Evolutionary conservation across 2,329 filamentous ascomycete genomes (phyloP), one percentile per base, ranked within the genome.

Genomic region (Aspergillus intermedius): DNA sequence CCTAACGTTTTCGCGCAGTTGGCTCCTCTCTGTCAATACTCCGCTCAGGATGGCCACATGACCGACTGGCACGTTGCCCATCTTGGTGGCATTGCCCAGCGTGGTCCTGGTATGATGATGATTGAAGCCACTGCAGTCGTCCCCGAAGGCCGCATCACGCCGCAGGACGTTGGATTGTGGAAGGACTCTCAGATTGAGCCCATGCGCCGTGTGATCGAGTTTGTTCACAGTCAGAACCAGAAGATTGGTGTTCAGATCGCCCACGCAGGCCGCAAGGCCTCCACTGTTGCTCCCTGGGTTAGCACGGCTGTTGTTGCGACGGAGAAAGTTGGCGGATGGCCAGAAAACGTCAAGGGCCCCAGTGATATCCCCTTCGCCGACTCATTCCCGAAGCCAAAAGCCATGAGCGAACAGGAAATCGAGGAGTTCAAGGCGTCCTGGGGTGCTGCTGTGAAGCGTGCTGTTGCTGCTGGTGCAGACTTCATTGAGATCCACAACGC

Each of bases 31-130:
- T 87, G 83, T 65, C 83, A 86, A 64, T 87, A 87, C 68, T 81
- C 77, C 5, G 79, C 82, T 12, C 62, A 83, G 41, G 78, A 86
- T 63, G 84, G 91, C 35, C 86, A 91, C 67, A 74, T 85, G 54
- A 91, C 87, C 1, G 78, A 86, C 64, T 95, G 83, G 79, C 89
- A 95, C 67, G 74, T 91, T 44, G 83, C 89, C n/a, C 90, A 95
- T 62, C 76, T 91, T 22, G 88, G 89, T 49, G 84, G 88, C 52
- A 90, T 90, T 57, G 79, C 88, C 21, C 76, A 85, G 50, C 82
- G 86, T 48, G 91, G 91, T 9, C 84, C 87, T 0, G 86, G 81
- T 1, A 73, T 95, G 15, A 74, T 85, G 44, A 80, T 90, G 51
- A 76, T 91, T 49, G 91, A 95, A 72, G 88, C 90, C 23, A 90